Conservation (phyloP, 257 asterid species). For the Solanum bulbocastanum region DNA sequence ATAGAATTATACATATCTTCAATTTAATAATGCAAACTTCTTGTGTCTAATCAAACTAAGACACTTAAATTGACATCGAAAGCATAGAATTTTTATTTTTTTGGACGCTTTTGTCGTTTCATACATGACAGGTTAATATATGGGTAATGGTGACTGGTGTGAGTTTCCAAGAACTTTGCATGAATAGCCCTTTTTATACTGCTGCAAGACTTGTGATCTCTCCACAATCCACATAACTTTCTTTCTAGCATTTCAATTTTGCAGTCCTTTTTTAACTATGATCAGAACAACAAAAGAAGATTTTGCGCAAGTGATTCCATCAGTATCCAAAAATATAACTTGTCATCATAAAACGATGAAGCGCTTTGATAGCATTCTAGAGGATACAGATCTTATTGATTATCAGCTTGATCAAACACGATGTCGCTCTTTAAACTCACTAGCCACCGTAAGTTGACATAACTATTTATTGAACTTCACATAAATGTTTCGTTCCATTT, state of each 20-base stretch:
- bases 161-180: conserved; percentile 4
- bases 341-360: conserved; percentile 17
- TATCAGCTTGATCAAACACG: background rate
- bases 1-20: no score
- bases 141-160: background rate
- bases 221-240: background rate
- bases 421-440: conserved; percentile 5
- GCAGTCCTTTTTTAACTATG: conserved; percentile 4
- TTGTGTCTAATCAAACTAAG: background rate
- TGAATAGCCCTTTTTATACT: background rate
- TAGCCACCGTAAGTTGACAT: conserved; percentile 6
- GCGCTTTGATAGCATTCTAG: conserved; percentile 31
- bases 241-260: background rate
- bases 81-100: fast-evolving
- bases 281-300: conserved; percentile 11
- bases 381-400: background rate
- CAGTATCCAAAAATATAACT: conserved; percentile 30
- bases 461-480: background rate
- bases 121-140: background rate
- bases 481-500: background rate
- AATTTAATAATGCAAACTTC: background rate
- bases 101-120: background rate
- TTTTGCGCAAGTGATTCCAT: conserved; percentile 22
- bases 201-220: background rate
- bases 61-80: background rate